Evolutionary conservation across 352 stramenopile species (phyloP).

Genomic region (Pythium sp.): DNA sequence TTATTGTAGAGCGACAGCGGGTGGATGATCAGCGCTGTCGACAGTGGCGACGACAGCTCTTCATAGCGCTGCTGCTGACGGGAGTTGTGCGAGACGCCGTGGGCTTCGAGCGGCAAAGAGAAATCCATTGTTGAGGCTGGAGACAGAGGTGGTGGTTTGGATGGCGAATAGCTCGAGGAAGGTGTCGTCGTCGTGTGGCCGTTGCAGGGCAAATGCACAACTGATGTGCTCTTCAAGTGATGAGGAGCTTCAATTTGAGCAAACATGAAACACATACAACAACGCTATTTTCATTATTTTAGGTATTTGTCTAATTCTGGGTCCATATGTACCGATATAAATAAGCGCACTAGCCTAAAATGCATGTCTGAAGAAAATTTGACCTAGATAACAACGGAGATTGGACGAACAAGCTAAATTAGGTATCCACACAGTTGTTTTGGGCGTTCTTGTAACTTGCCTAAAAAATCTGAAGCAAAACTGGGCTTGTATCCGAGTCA

Average conservation of each 20-base stretch:
- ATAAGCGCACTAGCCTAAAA: background rate
- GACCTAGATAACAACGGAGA: background rate
- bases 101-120: conserved; percentile 14
- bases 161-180: background rate
- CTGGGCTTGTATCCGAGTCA: background rate
- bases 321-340: background rate
- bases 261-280: conserved; percentile 1
- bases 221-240: conserved; percentile 6
- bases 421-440: background rate
- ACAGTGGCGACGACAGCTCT: background rate
- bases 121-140: conserved; percentile 9
- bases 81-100: conserved; percentile 2
- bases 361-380: background rate
- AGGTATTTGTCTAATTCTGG: background rate
- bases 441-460: background rate
- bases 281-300: background rate
- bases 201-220: conserved; percentile 9
- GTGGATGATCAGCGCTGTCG: conserved; percentile 62
- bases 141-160: background rate
- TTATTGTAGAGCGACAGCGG: conserved; percentile 47
- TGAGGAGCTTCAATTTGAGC: conserved; percentile 7
- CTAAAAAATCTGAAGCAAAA: background rate
- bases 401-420: background rate
- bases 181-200: background rate
- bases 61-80: background rate